Evolutionary conservation across 2,329 filamentous ascomycete genomes (phyloP), one percentile per base, ranked within the genome.

Genomic region (Coniochaeta sp.): DNA sequence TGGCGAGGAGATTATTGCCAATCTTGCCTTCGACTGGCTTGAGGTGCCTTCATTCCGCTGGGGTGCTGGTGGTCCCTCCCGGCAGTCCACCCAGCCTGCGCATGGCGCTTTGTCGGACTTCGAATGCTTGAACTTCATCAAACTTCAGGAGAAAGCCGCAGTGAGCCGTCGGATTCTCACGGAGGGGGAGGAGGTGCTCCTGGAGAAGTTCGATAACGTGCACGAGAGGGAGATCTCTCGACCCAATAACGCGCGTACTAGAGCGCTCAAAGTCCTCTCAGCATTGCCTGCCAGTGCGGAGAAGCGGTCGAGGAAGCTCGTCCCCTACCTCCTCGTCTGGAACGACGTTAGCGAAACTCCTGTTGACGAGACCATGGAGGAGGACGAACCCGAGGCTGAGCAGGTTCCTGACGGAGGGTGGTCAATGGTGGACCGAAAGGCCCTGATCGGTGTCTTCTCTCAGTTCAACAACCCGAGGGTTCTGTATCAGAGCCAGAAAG

Each of bases 291-390:
- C 78, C 10, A 71, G 95, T 46, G 91, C 90, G 0, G 94, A 99
- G 68, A 95, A 87, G 65, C 81, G 85, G 30, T 96, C 92, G 8
- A 86, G 91, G 30, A 79, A 84, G 57, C 75, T 99, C 22, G 87
- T 97, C 1, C 94, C 95, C 1, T 79, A 92, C 55, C 86, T 99
- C 32, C 74, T 99, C 6, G 81, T 83, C 16, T 96, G 92, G 89
- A 83, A 83, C n/a, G 72, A 72, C 6, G 75, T 78, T 13, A 72
- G 75, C 8, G 75, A 77, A 8, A 70, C 71, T 27, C 58, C 53
- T 1, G 60, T 64, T 1, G 67, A 65, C 4, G 69, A 70, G 0
- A 59, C 66, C 6, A 57, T 57, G 8, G 64, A 27, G 7, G 49
- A 50, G n/a, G 68, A 70, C 6, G 70, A 71, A 13, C 67, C 70